Base-by-base conservation (phyloP, 805 yeast genomes). In the Zygoascus biomembranicola region DNA sequence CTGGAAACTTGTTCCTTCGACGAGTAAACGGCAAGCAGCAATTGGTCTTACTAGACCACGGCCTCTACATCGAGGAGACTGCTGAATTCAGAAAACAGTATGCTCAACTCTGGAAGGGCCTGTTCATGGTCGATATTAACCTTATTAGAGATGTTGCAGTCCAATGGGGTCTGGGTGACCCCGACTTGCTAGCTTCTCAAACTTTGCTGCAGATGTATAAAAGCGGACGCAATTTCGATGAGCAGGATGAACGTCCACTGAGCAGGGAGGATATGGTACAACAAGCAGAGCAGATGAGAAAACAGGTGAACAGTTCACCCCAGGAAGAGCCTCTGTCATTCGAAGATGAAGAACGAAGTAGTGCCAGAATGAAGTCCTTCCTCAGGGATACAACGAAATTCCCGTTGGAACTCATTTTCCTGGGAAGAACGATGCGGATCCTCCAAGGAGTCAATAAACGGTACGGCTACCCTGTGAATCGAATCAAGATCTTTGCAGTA, bases 11-110 rank as follows among this genome's bases (percentile, higher is more conserved):
- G 58, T 63, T 87, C 52, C 79, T 82, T 3, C 69, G 90, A 41
- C 58, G 62, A 41, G 49, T 48, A n/a, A 49, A 52, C 9, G 46
- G 43, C 13, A 54, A 56, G n/a, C 44, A 50, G 18, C 69, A 85
- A 61, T 68, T 85, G 39, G 89, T 87, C 31, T 70, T 86, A 49
- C 67, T 86, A 46, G 95, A 86, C 64, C 92, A 85, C 64, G 95
- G 95, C 0, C 69, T 87, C 26, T 86, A 84, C 61, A 78, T 85
- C 19, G 67, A 72, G 19, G 75, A 84, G 55, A 67, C 74, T 1
- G 77, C 72, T 8, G 64, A 71, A 43, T 80, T 86, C 61, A 71
- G 82, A 53, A 59, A 62, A 37, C 78, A 84, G 61, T 85, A 86
- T 63, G 72, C 82, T 52, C 66, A 70, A 39, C 71, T 86, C 37